phyloP scores from a whole-genome alignment of 345 rosid genomes.

The Arabidopsis suecica region DNA sequence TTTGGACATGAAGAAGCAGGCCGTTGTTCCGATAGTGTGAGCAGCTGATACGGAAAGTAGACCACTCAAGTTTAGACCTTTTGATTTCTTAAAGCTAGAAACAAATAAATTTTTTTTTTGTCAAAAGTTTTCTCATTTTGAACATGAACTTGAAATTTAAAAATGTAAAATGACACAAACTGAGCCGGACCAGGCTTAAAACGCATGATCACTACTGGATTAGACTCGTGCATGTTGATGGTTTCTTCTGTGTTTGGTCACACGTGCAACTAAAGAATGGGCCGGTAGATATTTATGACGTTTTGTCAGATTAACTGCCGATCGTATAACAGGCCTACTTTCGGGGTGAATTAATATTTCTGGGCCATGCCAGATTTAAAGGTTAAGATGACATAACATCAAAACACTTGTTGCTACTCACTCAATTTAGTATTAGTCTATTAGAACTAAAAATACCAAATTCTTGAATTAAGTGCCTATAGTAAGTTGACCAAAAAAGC shows the following conservation, averaged over 20 bases:
- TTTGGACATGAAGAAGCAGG: constrained; percentile 82
- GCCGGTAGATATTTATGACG: background rate
- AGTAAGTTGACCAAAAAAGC: background rate
- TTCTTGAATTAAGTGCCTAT: background rate
- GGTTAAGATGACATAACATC: constrained; percentile 29
- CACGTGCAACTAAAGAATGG: constrained; percentile 2
- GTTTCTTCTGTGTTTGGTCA: background rate
- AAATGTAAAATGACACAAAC: background rate
- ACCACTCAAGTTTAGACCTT: background rate
- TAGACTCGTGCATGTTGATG: constrained; percentile 17
- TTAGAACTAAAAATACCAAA: background rate
- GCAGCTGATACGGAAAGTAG: constrained; percentile 55
- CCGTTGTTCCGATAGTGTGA: constrained; percentile 84
- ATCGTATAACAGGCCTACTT: background rate
- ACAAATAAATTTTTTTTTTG: background rate
- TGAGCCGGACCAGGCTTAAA: background rate
- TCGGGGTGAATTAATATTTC: constrained; percentile 15
- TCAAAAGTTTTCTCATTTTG: background rate
- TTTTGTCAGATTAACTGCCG: background rate
- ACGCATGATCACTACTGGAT: background rate
- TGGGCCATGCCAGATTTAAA: constrained; percentile 29
- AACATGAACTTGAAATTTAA: too few relatives aligned
- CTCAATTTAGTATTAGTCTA: background rate
- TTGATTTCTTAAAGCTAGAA: background rate
- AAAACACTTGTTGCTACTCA: background rate